Evolutionary conservation across 148 eudicot genomes (phyloP), one percentile per base, ranked within the genome.

Genomic region (Euryodendron excelsum): DNA sequence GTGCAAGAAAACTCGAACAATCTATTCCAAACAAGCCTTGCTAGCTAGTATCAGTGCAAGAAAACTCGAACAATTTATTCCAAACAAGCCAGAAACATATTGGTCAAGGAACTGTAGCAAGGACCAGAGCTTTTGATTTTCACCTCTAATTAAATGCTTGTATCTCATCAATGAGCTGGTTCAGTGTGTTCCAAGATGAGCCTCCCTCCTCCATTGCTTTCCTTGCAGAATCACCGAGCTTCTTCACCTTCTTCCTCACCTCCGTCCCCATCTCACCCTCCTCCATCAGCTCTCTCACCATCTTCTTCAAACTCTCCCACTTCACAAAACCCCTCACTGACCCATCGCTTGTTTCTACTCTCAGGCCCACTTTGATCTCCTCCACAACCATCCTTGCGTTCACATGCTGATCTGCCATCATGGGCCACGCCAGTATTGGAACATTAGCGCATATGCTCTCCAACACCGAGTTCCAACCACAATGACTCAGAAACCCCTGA

Each of bases 381-480:
- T 92, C 97, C 45, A 44, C 87, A 73, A 92, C 87, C 87, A 92
- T 80, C 76, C 81, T 89, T 0, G 92, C 94, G 41, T 92, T 94
- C 68, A 94, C 62, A 17, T 70, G 90, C 34, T 94, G 93, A 41
- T 94, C 98, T 0, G 94, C 98, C 89, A 90, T 83, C 85, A 90
- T 85, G 1, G 97, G 98, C 93, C 92, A 89, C 0, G 91, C 92
- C 28, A 94, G 77, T 30, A 94, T 87, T 0, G 98, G 94, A 3
- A 89, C 92, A 13, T 79, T 80, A 0, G 92, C 90, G 17, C 92
- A 94, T 34, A 89, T 74, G 72, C 94, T 90, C 74, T 93, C 98
- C 20, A 82, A 13, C 4, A 83, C 85, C 11, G 98, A 94, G 84
- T 92, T 94, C 98, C 98, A 89, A 2, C 98, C 94, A 33, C 97